Evolutionary conservation across 495 filamentous ascomycete genomes (phyloP).

Genomic region (Aspergillus avenaceus): DNA sequence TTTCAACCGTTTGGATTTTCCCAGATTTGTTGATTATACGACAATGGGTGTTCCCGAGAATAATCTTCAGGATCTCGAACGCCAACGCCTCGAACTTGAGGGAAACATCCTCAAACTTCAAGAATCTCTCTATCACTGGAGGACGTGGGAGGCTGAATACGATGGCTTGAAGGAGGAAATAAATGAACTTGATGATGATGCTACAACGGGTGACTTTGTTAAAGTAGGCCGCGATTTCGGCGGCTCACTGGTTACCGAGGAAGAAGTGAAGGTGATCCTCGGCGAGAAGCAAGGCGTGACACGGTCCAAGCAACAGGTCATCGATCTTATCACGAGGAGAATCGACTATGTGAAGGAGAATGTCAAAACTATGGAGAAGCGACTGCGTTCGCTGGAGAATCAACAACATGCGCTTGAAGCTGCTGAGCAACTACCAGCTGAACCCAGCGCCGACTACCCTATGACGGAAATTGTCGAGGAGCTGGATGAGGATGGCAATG

Average conservation of each 20-base stretch:
- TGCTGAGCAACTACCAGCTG: conserved; percentile 18
- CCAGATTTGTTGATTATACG: neutral
- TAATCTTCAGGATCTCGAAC: conserved; percentile 55
- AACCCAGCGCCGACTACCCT: conserved; percentile 47
- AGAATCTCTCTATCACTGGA: conserved; percentile 79
- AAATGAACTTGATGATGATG: conserved; percentile 43
- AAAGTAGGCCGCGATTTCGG: conserved; percentile 44
- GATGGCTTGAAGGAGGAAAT: conserved; percentile 82
- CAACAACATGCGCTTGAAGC: conserved; percentile 52
- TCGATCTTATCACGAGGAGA: conserved; percentile 67
- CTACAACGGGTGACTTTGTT: conserved; percentile 48
- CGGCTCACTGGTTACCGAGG: conserved; percentile 52
- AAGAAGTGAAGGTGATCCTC: conserved; percentile 43
- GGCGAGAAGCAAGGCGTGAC: conserved; percentile 27
- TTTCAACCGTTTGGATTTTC: neutral
- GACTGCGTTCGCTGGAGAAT: conserved; percentile 62
- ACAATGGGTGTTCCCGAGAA: conserved; percentile 33
- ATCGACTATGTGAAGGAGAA: conserved; percentile 89
- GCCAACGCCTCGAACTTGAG: conserved; percentile 70
- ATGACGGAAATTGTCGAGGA: conserved; percentile 87
- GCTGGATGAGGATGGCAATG: conserved; percentile 86
- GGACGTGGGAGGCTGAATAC: conserved; percentile 86
- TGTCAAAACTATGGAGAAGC: conserved; percentile 58
- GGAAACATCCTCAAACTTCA: conserved; percentile 68
- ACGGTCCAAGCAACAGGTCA: conserved; percentile 54